Base-by-base conservation (phyloP, 2,329 filamentous ascomycete genomes). In the Hypoxylon rubiginosum region DNA sequence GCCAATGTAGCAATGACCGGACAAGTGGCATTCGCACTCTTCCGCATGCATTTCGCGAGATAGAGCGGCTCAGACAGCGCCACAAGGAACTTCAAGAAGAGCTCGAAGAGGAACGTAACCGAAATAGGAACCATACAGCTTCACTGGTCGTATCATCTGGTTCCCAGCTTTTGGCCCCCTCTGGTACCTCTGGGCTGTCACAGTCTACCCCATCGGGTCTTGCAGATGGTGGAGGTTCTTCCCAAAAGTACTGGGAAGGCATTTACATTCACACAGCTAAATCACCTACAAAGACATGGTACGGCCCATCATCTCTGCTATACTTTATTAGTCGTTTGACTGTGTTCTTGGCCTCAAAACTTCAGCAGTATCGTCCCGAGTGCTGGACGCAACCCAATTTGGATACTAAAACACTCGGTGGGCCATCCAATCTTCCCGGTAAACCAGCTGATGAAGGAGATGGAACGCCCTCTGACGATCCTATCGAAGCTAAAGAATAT, bases 281-380 rank as follows among this genome's bases (percentile, higher is more conserved):
- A 2, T 77, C 76, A 2, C 73, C 71, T 21, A 70, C 76, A n/a
- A 72, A 70, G 43, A 75, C 76, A 17, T 81, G 76, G 70, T 82
- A 81, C 68, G 82, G 81, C 1, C 73, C 79, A 1, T 76, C 79
- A 2, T 83, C 81, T 13, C 67, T 77, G 1, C 78, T 78, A 62
- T 82, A 79, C 65, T 83, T 81, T 66, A 79, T 80, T 46, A 72
- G 70, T 15, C 77, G 79, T 26, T 71, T 82, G 59, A 78, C 71
- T 26, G 67, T 62, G 9, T 81, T 75, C 60, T 65, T 82, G 24
- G 72, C 71, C 34, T 62, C 64, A 4, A 70, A 66, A 2, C 50
- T 79, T 1, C 73, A 78, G 17, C 74, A 78, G 30, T 61, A 71
- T 26, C 72, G 74, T 26, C 67, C 67, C 4, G 68, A 70, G 3